Evolutionary conservation across 2,329 filamentous ascomycete genomes (phyloP), one percentile per base, ranked within the genome.

Genomic region (Lanzia echinophila): DNA sequence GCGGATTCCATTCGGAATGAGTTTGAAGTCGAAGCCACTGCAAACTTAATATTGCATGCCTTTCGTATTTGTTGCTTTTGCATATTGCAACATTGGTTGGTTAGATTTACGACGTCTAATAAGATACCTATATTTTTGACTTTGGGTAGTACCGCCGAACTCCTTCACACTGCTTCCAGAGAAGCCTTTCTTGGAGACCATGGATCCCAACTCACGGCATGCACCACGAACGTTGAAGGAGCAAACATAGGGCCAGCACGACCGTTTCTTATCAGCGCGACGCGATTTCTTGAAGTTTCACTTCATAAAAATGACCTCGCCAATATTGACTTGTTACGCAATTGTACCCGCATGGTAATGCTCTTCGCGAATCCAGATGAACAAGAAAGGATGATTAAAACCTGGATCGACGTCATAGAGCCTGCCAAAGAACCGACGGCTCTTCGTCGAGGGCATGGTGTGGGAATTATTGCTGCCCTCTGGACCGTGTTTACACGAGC

Each of bases 21-120:
- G 20, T 39, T 54, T 17, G 45, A 52, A 17, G 80, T 81, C 31
- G 82, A 86, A 60, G 81, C 82, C 0, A 75, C 75, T 15, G 78
- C 81, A 60, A 73, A 72, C 15, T 73, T 88, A 0, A 72, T 85
- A 1, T 24, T 44, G 20, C 41, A 44, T 15, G 24, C 41, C 3
- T 44, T 44, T 28, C 41, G 41, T 24, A 28, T 24, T 44, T 28
- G 15, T 44, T 22, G 11, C 3, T 44, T 44, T 11, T 44, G 19
- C 22, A 20, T 20, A 22, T 28, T 44, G 8, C 19, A 15, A 28
- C 19, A 15, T 3, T 44, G 38, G 38, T n/a, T 41, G 3, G 12
- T 11, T 20, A 10, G 38, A 41, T 19, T 19, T 41, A 15, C 38
- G 17, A 41, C n/a, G 15, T 17, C 38, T 6, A 20, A 41, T 20